phyloP scores from a whole-genome alignment of 108 stramenopile species.

The Nitzschia sp. region DNA sequence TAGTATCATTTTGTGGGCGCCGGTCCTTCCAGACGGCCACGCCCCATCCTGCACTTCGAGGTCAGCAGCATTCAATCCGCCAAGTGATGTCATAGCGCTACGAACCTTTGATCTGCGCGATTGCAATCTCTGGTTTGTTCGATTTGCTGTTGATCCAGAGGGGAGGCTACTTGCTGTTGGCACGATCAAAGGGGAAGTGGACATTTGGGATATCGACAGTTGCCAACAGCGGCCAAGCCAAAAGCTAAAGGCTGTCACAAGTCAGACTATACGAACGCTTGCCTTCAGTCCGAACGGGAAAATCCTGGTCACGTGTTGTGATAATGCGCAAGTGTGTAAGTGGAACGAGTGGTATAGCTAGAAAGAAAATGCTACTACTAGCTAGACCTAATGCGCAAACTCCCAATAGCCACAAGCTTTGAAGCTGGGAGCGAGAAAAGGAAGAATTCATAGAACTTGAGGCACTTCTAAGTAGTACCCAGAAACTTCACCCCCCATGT shows the following conservation, averaged over 20 bases:
- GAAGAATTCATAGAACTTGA: too few species aligned
- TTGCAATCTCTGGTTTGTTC: constrained; percentile 26
- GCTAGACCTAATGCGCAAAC: too few species aligned
- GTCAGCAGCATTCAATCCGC: constrained; percentile 5
- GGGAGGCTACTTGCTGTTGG: constrained; percentile 63
- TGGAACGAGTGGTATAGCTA: constrained; percentile 38
- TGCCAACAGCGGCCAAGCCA: constrained; percentile 23
- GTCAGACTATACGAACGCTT: constrained; percentile 50
- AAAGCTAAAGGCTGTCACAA: neutral
- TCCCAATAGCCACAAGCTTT: too few species aligned
- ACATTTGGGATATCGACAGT: constrained; percentile 69
- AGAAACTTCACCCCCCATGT: too few species aligned
- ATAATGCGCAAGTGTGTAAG: constrained; percentile 59
- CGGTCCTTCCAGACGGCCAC: constrained; percentile 31
- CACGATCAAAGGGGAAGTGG: constrained; percentile 62
- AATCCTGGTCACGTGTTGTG: constrained; percentile 52
- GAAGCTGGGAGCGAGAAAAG: too few species aligned
- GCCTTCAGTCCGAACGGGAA: constrained; percentile 59
- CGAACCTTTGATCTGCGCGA: neutral
- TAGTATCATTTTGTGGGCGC: constrained; percentile 79
- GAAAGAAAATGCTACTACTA: too few species aligned
- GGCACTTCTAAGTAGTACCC: too few species aligned
- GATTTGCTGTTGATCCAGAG: constrained; percentile 53
- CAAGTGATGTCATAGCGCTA: constrained; percentile 20
- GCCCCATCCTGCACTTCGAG: neutral